Base-by-base conservation (phyloP, 1,284 basidiomycete genomes). In the Exsudoporus floridanus region DNA sequence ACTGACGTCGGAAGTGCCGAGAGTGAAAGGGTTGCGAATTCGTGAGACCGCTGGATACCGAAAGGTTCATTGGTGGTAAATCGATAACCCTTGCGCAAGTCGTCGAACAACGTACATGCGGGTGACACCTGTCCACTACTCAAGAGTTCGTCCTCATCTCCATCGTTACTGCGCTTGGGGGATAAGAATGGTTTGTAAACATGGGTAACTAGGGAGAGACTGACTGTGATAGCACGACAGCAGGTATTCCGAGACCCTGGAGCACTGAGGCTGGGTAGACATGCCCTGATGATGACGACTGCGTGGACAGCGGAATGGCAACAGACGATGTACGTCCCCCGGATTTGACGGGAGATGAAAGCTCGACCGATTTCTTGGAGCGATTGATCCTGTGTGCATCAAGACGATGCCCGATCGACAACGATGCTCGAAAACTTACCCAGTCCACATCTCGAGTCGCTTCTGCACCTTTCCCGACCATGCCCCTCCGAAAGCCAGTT, bases 81-180 rank as follows among this genome's bases (percentile, higher is more conserved):
- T 64, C 23, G 13, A 47, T 16, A 18, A n/a, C 33, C n/a, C 41
- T 43, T 21, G 53, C 28, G 21, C 46, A 44, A 53, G 33, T 27
- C 40, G 13, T 53, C 56, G 35, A 21, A 47, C 38, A 47, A 76
- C 79, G 57, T 63, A 84, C 86, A 83, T 56, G 78, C 71, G 7
- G 87, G 87, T 21, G 86, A 90, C 8, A 76, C 80, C 63, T 88
- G 86, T 1, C 87, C 86, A 61, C 88, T 90, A 64, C 86, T 88
- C 52, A 84, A 68, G 16, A 81, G 65, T 21, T 84, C 83, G 13
- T 85, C 86, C 9, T 86, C 85, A 9, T 83, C 82, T 4, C 60
- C 72, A 23, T 64, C 62, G 14, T 76, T 73, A 49, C 70, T 75
- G 43, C 13, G 21, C 14, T 41, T 14, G 5, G 9, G 27, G n/a